These are phyloP conservation scores for Linnemannia elongata DNA, from an alignment of 192 early-diverging fungal species.

Conservation along the genomic window DNA sequence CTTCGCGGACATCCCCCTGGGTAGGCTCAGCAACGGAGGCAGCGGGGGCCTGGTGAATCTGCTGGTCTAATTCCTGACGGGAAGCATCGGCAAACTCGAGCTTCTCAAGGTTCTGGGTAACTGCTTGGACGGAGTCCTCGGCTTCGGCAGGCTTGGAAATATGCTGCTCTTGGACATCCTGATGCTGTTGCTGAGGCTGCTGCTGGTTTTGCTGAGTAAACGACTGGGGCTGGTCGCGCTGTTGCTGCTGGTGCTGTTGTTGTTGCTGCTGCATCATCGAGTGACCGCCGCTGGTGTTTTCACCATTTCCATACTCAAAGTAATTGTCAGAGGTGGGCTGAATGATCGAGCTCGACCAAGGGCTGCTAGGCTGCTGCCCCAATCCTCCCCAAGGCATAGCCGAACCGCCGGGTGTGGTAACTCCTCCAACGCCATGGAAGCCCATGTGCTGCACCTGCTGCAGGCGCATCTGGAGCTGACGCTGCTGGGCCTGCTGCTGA, in stretches of 20 bases:
- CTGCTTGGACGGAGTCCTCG: constrained; percentile 7
- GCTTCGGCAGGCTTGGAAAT: constrained; percentile 8
- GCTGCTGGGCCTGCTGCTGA: constrained; percentile 30
- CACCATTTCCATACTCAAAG: constrained; percentile 17
- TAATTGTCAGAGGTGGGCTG: constrained; percentile 18
- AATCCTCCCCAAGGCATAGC: constrained; percentile 32
- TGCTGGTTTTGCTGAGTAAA: constrained; percentile 33
- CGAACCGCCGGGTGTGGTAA: constrained; percentile 15
- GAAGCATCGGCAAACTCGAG: background rate
- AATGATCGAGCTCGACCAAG: constrained; percentile 31
- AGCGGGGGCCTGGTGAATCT: background rate
- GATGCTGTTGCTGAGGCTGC: constrained; percentile 45
- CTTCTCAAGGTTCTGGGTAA: constrained; percentile 3
- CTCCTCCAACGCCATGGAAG: background rate
- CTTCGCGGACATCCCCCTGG: constrained; percentile 37
- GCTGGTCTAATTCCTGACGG: background rate
- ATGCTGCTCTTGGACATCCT: constrained; percentile 10
- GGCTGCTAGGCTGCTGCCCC: constrained; percentile 16
- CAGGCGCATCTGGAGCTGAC: constrained; percentile 25
- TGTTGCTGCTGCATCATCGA: constrained; percentile 33
- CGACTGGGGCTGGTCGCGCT: constrained; percentile 13
- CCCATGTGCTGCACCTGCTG: constrained; percentile 22
- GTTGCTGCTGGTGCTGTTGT: constrained; percentile 25
- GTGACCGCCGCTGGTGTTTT: constrained; percentile 20
- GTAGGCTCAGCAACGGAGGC: constrained; percentile 29